Conservation (phyloP, 2,329 filamentous ascomycete genomes). For the Botrytis squamosa region DNA sequence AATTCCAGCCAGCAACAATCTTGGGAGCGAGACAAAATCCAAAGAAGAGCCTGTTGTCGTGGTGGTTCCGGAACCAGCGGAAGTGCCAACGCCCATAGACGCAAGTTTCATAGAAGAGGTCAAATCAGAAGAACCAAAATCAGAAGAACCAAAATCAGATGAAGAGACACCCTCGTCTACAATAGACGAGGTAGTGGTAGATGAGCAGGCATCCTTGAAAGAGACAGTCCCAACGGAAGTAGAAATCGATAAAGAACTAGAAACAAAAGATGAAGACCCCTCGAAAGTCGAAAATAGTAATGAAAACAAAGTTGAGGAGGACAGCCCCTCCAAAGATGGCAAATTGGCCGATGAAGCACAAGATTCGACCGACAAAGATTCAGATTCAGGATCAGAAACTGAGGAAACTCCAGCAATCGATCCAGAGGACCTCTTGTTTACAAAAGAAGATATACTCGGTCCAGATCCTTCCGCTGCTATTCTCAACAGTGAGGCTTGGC, state of each 20-base stretch:
- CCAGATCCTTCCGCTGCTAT: conserved; percentile 58
- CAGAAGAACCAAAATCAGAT: not conserved
- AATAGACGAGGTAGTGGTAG: not conserved
- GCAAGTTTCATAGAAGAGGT: not conserved
- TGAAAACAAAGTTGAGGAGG: not conserved
- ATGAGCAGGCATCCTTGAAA: not conserved
- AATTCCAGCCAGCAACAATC: not conserved
- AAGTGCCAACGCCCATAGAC: not conserved
- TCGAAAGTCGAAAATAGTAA: not conserved
- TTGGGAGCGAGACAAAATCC: not conserved
- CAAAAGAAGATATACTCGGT: conserved; percentile 67
- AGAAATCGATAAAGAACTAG: not conserved
- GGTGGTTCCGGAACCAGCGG: not conserved
- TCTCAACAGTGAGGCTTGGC: conserved; percentile 53
- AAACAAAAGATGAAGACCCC: not conserved
- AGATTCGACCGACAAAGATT: not conserved
- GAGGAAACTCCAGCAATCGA: not conserved
- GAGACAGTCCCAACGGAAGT: not conserved
- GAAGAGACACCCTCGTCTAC: not conserved
- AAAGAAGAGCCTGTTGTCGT: not conserved
- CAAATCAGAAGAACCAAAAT: not conserved
- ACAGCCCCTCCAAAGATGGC: not conserved
- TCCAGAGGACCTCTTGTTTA: conserved; percentile 44
- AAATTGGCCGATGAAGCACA: not conserved
- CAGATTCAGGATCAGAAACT: not conserved